Evolutionary conservation across 805 yeast genomes (phyloP), one percentile per base, ranked within the genome.

Genomic region (Metschnikowia lachancei): DNA sequence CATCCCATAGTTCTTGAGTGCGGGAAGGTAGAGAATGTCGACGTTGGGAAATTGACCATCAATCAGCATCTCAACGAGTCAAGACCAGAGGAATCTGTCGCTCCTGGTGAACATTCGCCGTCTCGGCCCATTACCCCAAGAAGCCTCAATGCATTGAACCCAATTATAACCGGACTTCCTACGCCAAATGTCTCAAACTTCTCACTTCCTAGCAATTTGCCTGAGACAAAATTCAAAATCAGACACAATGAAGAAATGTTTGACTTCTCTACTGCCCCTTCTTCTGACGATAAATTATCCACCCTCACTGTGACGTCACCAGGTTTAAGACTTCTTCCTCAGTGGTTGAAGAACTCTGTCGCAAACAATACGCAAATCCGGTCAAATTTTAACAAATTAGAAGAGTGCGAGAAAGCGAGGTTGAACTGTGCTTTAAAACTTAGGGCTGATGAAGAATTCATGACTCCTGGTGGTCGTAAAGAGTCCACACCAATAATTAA

Each of bases 341-440:
- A 33, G n/a, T 56, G 59, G 59, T 43, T 54, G 18, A 36, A 26
- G 7, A 30, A 41, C 11, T 41, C 50, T 19, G 45, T 47, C 12
- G 33, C 41, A 3, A 49, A 46, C 40, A 41, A 41, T 31, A 16
- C 37, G 32, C 57, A 52, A 18, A 57, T 67, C 20, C 57, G 55
- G 28, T 54, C 56, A 1, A 62, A 81, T 52, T 91, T 89, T 62
- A 77, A 78, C 53, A 66, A 66, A 39, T 68, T 91, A 37, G 96
- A 92, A 65, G 65, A 77, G 38, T 73, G 77, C 24, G 97, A 91
- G 61, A 80, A 81, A 52, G 74, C 72, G 14, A 70, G 97, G 35
- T 70, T 90, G 47, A 80, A 81, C 39, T 37, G 45, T 18, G 57
- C 56, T 3, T 42, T 55, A 41, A 39, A 38, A 29, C 29, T 44